phyloP scores from a whole-genome alignment of 1,139 yeast genomes.

The Spathaspora jeffriesii region DNA sequence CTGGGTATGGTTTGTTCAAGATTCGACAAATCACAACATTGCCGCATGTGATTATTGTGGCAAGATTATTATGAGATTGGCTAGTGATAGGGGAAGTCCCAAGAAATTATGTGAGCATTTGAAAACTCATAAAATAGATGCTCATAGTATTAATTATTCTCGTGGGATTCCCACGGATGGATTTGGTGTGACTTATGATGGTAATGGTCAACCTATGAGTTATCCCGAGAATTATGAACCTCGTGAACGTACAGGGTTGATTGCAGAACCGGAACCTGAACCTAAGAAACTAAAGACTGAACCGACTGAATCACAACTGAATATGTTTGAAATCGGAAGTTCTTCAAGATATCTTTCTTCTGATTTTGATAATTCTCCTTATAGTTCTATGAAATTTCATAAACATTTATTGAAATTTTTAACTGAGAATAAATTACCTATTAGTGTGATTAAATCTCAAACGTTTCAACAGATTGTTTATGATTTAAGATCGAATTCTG shows the following conservation, averaged over 20 bases:
- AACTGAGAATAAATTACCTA: slow-evolving; percentile 52
- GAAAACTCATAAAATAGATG: slow-evolving; percentile 52
- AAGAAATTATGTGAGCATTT: slow-evolving; percentile 59
- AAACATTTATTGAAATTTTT: slow-evolving; percentile 51
- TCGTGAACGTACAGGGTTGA: not conserved
- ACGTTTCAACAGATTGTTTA: slow-evolving; percentile 54
- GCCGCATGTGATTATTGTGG: slow-evolving; percentile 60
- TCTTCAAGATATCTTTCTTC: slow-evolving; percentile 23
- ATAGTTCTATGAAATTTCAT: slow-evolving; percentile 49
- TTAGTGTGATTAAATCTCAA: slow-evolving; percentile 47
- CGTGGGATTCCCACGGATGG: slow-evolving; percentile 41
- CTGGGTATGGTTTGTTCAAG: slow-evolving; percentile 63
- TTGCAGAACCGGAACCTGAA: not conserved
- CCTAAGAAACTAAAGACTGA: not conserved
- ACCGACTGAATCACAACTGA: not conserved
- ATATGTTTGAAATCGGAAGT: slow-evolving; percentile 2
- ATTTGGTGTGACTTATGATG: slow-evolving; percentile 33
- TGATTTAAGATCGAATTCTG: slow-evolving; percentile 50
- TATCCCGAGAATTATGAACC: slow-evolving; percentile 11
- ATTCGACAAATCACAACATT: slow-evolving; percentile 43
- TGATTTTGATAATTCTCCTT: slow-evolving; percentile 44
- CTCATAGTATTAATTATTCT: slow-evolving; percentile 34
- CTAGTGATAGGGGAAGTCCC: slow-evolving; percentile 60
- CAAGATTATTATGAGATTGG: slow-evolving; percentile 45
- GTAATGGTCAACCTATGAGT: slow-evolving; percentile 26